Percentiles rank a stretch among this genome's conserved stretches.
These are phyloP conservation scores for Periconia macrospinosa DNA, from an alignment of 2,329 filamentous ascomycete species.

Conservation along the genomic window DNA sequence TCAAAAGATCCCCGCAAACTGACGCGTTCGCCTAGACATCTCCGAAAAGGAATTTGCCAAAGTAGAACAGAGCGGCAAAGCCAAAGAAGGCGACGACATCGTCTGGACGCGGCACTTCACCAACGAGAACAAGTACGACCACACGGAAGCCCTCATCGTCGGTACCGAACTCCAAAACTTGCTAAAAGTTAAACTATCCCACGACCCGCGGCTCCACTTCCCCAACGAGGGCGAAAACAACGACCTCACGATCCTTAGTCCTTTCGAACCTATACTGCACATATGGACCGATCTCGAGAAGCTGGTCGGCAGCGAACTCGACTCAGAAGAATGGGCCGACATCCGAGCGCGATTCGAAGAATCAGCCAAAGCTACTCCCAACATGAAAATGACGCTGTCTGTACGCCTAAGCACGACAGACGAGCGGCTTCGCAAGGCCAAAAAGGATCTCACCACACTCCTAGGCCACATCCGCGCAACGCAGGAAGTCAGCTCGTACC, in stretches of 20 bases:
- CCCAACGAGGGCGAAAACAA: slow-evolving; percentile 2
- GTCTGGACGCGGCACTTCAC: slow-evolving; percentile 9
- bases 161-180: slow-evolving; percentile 8
- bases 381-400: background rate
- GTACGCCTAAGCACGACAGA: background rate
- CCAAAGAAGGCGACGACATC: slow-evolving; percentile 4
- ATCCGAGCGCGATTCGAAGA: background rate
- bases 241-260: slow-evolving; percentile 5
- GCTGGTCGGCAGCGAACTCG: background rate
- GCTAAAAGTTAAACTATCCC: slow-evolving; percentile 5
- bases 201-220: slow-evolving; percentile 13
- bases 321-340: background rate
- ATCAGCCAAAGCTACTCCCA: background rate
- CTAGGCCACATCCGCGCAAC: slow-evolving; percentile 4
- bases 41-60: slow-evolving; percentile 7
- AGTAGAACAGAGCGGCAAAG: slow-evolving; percentile 1
- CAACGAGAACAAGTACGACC: slow-evolving; percentile 8
- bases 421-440: slow-evolving; percentile 2
- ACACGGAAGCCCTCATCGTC: slow-evolving; percentile 9
- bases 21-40: background rate
- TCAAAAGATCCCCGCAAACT: background rate
- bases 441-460: slow-evolving; percentile 4
- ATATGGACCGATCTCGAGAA: slow-evolving; percentile 4
- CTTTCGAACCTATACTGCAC: slow-evolving; percentile 15
- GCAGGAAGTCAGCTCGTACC: slow-evolving; percentile 2